Conservation (phyloP, 441 rosid species). For the Bruguiera hainesii region DNA sequence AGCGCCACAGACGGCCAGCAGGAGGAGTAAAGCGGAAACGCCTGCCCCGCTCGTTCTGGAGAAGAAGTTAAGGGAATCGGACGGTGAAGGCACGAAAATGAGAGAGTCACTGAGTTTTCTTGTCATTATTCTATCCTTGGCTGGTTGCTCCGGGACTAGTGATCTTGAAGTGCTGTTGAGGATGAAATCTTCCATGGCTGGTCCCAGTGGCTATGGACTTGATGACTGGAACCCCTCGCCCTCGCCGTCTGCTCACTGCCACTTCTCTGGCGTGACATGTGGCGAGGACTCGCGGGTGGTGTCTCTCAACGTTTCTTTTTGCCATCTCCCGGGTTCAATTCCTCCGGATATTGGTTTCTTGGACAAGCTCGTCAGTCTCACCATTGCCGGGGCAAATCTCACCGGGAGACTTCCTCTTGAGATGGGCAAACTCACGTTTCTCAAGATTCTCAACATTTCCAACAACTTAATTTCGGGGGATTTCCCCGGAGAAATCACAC, state of each 20-base stretch:
- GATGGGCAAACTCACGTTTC: conserved; percentile 48
- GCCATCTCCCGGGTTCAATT: conserved; percentile 44
- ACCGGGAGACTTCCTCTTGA: conserved; percentile 54
- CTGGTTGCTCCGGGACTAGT: conserved; percentile 28
- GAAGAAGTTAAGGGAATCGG: neutral
- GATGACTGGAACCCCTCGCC: conserved; percentile 52
- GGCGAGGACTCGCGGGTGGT: conserved; percentile 46
- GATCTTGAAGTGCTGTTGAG: conserved; percentile 59
- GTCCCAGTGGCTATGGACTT: conserved; percentile 52
- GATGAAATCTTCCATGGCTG: conserved; percentile 61
- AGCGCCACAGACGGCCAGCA: conserved; percentile 16
- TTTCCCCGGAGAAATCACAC: conserved; percentile 56
- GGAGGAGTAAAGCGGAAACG: neutral
- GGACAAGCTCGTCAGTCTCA: conserved; percentile 53
- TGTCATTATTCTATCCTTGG: conserved; percentile 19
- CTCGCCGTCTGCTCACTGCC: conserved; percentile 59
- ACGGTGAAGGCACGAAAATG: conserved; percentile 16
- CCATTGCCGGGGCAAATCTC: conserved; percentile 45
- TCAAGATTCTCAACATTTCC: conserved; percentile 61
- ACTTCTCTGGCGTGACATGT: conserved; percentile 72
- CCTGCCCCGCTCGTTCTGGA: neutral
- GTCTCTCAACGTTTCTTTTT: conserved; percentile 49
- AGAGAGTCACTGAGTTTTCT: conserved; percentile 24
- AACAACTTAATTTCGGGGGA: conserved; percentile 42
- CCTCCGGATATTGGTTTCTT: conserved; percentile 68